phyloP scores from a whole-genome alignment of 1,139 yeast species.

The Blastobotrys arbuscula region DNA sequence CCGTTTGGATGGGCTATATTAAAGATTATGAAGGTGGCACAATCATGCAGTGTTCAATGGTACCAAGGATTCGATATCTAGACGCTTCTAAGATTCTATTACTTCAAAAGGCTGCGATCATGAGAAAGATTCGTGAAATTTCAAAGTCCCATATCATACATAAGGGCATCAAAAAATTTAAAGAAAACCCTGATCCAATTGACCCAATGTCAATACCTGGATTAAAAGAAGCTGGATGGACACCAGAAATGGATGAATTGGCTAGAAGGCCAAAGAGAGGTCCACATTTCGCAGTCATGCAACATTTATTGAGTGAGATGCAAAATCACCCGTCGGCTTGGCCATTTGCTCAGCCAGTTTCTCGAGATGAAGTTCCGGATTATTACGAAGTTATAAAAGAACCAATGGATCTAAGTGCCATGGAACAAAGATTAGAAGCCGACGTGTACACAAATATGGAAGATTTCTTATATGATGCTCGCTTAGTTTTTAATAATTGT shows the following conservation, averaged over 20 bases:
- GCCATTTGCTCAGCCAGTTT: conserved; percentile 95
- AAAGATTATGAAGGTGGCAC: conserved; percentile 99
- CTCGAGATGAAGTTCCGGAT: conserved; percentile 90
- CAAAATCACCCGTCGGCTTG: conserved; percentile 97
- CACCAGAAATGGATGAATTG: conserved; percentile 94
- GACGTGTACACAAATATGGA: conserved; percentile 89
- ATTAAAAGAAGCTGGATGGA: conserved; percentile 91
- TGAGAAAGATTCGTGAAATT: conserved; percentile 72
- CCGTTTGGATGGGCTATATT: conserved; percentile 96
- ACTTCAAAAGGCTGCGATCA: conserved; percentile 86
- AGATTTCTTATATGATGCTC: conserved; percentile 83
- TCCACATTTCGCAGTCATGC: conserved; percentile 93
- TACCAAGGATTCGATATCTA: conserved; percentile 78
- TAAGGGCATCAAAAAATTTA: conserved; percentile 74
- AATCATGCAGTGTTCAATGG: conserved; percentile 93
- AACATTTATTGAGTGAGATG: conserved; percentile 76
- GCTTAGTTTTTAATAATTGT: conserved; percentile 83
- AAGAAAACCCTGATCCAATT: conserved; percentile 33
- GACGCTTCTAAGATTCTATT: conserved; percentile 83
- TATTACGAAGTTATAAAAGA: conserved; percentile 94
- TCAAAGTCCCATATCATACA: conserved; percentile 76
- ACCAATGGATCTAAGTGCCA: conserved; percentile 97
- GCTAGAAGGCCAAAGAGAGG: conserved; percentile 94
- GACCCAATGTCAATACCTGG: conserved; percentile 85
- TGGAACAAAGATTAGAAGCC: conserved; percentile 89